A percentile compares a stretch with the other conserved stretches of the same genome.
Conservation (phyloP, 176 grass and related monocot genomes). For the Aegilops speltoides region DNA sequence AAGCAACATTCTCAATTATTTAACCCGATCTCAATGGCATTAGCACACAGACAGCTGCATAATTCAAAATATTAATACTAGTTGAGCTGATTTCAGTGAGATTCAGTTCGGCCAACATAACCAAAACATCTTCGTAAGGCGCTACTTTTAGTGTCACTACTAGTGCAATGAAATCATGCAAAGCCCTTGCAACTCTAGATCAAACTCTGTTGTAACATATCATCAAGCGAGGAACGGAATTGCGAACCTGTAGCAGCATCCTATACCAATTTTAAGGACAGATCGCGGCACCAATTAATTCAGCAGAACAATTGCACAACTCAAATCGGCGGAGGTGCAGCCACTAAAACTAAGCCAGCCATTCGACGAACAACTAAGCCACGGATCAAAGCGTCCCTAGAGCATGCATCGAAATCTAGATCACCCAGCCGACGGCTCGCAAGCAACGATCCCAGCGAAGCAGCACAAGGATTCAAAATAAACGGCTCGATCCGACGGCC, state of each 20-base stretch:
- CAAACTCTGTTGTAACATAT: too few relatives aligned
- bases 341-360: not conserved
- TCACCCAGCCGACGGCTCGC: not conserved
- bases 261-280: not conserved
- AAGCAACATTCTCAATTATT: not conserved
- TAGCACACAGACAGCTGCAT: not conserved
- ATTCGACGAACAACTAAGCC: not conserved
- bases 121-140: not conserved
- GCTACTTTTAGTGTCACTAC: not conserved
- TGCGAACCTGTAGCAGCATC: not conserved
- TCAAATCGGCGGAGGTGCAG: not conserved
- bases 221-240: not conserved
- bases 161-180: not conserved
- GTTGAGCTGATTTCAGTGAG: not conserved
- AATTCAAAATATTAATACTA: not conserved
- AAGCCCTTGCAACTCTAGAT: not conserved
- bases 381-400: not conserved
- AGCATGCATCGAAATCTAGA: not conserved
- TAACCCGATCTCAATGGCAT: not conserved
- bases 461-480: too few relatives aligned
- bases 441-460: not conserved
- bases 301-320: not conserved
- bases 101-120: not conserved
- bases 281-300: not conserved
- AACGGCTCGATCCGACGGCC: not conserved